Percentiles rank a stretch among this genome's conserved stretches.
Evolutionary conservation across 2,329 filamentous ascomycete species (phyloP).

Genomic region (Diaporthe caulivora): DNA sequence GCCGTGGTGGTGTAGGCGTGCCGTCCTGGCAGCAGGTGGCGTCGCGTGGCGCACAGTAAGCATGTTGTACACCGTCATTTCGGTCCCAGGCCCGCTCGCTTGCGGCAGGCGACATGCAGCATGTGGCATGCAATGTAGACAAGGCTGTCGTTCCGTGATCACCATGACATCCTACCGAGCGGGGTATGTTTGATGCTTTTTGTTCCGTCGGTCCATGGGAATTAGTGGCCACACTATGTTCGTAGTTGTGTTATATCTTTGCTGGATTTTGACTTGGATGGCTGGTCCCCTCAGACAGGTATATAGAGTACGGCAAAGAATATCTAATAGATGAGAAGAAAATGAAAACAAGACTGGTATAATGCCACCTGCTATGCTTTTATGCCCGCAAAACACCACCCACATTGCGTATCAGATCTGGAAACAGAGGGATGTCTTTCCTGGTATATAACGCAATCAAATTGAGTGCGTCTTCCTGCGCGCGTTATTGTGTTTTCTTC

Average conservation of each 20-base stretch:
- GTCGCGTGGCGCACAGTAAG: background rate
- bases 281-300: background rate
- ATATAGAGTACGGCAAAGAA: background rate
- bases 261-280: background rate
- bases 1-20: background rate
- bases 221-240: background rate
- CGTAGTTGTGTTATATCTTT: background rate
- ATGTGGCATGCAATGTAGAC: slow-evolving; percentile 6
- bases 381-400: slow-evolving; percentile 6
- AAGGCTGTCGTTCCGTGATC: slow-evolving; percentile 9
- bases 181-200: background rate
- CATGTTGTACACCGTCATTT: slow-evolving; percentile 20
- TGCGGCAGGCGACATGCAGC: slow-evolving; percentile 1
- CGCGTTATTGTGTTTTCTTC: slow-evolving; percentile 52
- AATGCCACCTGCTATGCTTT: slow-evolving; percentile 36
- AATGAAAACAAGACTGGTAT: slow-evolving; percentile 19
- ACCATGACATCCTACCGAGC: background rate
- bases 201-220: background rate
- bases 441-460: background rate
- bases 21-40: slow-evolving; percentile 1
- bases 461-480: background rate
- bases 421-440: background rate
- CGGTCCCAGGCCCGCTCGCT: background rate
- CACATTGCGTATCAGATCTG: slow-evolving; percentile 18
- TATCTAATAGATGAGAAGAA: slow-evolving; percentile 13